A percentile compares a stretch with the other conserved stretches of the same genome.
These are phyloP conservation scores for Eremochloa ophiuroides DNA, from an alignment of 176 grass and related monocot species.

Conservation along the genomic window DNA sequence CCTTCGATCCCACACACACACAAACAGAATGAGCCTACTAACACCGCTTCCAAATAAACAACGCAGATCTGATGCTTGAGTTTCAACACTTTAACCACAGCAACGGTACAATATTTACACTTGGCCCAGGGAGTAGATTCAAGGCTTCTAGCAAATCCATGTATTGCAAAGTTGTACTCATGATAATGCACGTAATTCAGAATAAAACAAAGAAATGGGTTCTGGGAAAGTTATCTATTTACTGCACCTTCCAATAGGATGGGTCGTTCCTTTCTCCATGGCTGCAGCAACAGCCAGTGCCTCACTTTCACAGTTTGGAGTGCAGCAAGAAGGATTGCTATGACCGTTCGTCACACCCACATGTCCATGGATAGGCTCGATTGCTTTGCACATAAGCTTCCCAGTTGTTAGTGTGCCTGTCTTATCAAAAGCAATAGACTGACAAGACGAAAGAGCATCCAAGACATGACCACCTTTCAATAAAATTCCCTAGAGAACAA, in stretches of 20 bases:
- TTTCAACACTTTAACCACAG: background rate
- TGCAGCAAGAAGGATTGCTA: constrained; percentile 61
- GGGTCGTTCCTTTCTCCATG: constrained; percentile 96
- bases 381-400: constrained; percentile 94
- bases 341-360: constrained; percentile 25
- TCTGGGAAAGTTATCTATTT: constrained; percentile 8
- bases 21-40: background rate
- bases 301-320: constrained; percentile 94
- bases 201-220: background rate
- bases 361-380: constrained; percentile 97
- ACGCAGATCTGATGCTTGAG: background rate
- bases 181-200: background rate
- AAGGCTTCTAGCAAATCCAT: background rate
- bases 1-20: no score
- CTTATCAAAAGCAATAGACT: constrained; percentile 97
- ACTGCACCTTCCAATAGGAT: constrained; percentile 91
- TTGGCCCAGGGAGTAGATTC: background rate
- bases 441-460: constrained; percentile 86
- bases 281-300: constrained; percentile 94
- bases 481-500: constrained; percentile 80
- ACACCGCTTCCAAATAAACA: background rate
- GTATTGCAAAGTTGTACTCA: background rate
- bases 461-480: constrained; percentile 93
- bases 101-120: background rate
- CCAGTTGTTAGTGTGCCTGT: constrained; percentile 95